Evolutionary conservation across 2,329 filamentous ascomycete species (phyloP), one percentile per base, ranked within the genome.

Genomic region (Sphaerulina musiva): DNA sequence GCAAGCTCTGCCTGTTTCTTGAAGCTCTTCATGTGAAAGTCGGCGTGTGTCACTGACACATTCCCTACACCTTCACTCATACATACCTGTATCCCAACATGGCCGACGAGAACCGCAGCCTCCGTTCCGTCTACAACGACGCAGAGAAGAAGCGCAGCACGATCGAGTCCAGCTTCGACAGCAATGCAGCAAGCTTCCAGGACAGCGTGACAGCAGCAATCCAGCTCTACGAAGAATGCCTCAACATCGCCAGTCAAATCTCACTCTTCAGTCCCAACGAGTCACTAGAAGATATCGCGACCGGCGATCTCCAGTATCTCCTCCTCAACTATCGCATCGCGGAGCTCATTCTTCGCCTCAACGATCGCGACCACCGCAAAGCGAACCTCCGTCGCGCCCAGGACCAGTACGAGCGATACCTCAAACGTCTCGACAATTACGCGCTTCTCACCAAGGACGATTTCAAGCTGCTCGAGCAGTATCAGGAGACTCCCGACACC

Each of bases 211-310:
- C 76, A 56, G 72, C 77, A 39, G 81, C 87, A 40, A 82, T 95
- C 62, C 72, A 80, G 59, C 80, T 83, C 50, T 92, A 95, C 72
- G 78, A 86, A 65, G 78, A 86, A 69, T 91, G 87, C 70, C 77
- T 86, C 55, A 76, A 81, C 55, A 80, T 87, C 53, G 82, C 88
- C 59, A 77, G 82, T 60, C 78, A 82, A 56, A 77, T 93, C 26
- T 85, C 87, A 0, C 77, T 98, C 50, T 97, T 97, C 79, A 95
- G 89, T 62, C 78, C 84, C 36, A 98, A 98, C 72, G 93, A 98
- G 71, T 80, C 81, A 0, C 72, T 92, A 39, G 93, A 98, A 58
- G 93, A 98, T 73, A 75, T 96, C 32, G 77, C 87, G 11, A 95
- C 92, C 1, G 78, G 80, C n/a, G 85, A 95, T 66, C 74, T 98